phyloP scores from a whole-genome alignment of 106 monocot species.

The Hemerocallis citrina region DNA sequence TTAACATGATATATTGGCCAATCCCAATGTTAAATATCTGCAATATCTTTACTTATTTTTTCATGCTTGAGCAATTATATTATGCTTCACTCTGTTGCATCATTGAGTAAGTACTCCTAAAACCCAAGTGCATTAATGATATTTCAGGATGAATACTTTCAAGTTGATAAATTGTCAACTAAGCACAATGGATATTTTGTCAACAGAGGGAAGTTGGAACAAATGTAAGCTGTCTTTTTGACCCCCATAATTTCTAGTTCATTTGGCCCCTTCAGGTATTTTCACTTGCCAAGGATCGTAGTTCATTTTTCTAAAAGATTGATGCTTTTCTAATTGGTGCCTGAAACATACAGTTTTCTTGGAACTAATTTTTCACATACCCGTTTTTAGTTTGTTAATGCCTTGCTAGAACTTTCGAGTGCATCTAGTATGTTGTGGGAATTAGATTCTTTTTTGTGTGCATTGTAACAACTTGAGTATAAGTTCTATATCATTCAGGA shows the following conservation, averaged over 20 bases:
- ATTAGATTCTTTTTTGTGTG: background rate
- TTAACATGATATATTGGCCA: no score
- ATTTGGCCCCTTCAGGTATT: background rate
- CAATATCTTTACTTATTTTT: background rate
- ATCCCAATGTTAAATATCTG: no score
- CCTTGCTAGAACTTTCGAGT: background rate
- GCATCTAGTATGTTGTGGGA: background rate
- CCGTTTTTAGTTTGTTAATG: background rate
- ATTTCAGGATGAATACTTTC: slow-evolving; percentile 95
- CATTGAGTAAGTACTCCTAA: background rate
- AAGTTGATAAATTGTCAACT: slow-evolving; percentile 81
- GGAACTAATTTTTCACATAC: background rate
- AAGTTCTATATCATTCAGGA: background rate
- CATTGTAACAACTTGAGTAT: background rate
- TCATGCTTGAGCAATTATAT: background rate
- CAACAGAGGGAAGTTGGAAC: slow-evolving; percentile 89
- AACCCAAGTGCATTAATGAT: background rate
- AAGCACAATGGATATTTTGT: slow-evolving; percentile 97
- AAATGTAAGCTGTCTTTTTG: slow-evolving; percentile 39
- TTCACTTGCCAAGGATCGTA: no score
- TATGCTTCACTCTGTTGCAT: background rate
- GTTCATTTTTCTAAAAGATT: no score
- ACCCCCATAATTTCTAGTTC: background rate
- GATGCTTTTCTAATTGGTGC: background rate
- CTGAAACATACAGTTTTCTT: background rate